Conservation (phyloP, 73 alveolate genomes). For the Paramecium caudatum region DNA sequence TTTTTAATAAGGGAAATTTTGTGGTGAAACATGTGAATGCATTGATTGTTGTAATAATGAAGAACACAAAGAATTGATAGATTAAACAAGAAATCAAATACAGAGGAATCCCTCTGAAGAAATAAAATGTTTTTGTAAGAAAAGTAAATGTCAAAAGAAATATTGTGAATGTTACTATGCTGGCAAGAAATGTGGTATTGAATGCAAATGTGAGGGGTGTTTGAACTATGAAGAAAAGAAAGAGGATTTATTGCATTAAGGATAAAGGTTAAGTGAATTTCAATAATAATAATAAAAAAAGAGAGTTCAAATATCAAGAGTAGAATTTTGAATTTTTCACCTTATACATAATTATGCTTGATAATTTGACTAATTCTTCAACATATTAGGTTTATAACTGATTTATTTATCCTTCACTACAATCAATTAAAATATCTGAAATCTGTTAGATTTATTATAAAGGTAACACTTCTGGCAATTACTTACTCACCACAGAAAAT, state of each 20-base stretch:
- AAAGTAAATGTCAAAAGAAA: constrained; percentile 92
- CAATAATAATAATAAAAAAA: background rate
- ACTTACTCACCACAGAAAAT: background rate
- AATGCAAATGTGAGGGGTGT: constrained; percentile 93
- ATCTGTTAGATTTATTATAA: constrained; percentile 45
- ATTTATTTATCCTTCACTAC: constrained; percentile 29
- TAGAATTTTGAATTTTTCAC: constrained; percentile 67
- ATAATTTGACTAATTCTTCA: constrained; percentile 50
- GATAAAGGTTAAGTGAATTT: background rate
- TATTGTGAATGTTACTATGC: constrained; percentile 94
- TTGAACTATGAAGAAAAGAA: constrained; percentile 72
- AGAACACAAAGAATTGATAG: constrained; percentile 1
- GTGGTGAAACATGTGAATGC: constrained; percentile 18
- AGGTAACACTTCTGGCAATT: constrained; percentile 38
- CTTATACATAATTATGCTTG: constrained; percentile 61
- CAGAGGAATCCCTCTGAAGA: background rate
- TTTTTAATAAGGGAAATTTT: background rate
- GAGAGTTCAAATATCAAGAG: constrained; percentile 51
- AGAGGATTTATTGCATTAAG: background rate
- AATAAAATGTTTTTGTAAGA: constrained; percentile 91
- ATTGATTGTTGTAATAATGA: constrained; percentile 47
- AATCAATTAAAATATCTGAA: constrained; percentile 30
- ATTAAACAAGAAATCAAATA: constrained; percentile 3
- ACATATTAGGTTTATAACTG: constrained; percentile 22
- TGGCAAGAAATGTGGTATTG: constrained; percentile 85